Conservation (phyloP, 108 stramenopile genomes). For the Craspedostauros australis region DNA sequence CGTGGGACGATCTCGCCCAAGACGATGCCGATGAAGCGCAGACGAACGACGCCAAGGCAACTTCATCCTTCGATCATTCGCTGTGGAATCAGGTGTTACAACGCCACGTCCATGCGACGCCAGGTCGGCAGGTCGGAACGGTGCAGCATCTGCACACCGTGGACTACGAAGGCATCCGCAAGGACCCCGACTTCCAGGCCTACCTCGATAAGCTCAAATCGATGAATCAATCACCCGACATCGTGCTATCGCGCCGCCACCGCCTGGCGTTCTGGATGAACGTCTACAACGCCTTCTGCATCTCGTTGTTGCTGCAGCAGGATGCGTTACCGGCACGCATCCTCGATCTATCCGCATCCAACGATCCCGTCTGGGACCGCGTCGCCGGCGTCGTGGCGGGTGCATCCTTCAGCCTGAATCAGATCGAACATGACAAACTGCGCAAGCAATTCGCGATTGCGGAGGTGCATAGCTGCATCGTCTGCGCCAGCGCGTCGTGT, state of each 20-base stretch:
- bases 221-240: neutral
- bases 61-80: constrained; percentile 5
- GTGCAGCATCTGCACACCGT: constrained; percentile 1
- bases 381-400: constrained; percentile 27
- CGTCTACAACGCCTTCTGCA: constrained; percentile 40
- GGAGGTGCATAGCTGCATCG: constrained; percentile 34
- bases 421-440: constrained; percentile 29
- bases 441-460: constrained; percentile 21
- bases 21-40: too few relatives aligned
- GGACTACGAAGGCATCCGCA: constrained; percentile 1
- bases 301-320: constrained; percentile 16
- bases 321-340: neutral
- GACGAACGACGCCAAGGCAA: neutral
- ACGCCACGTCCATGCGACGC: constrained; percentile 3
- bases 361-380: constrained; percentile 24
- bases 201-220: constrained; percentile 8
- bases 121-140: neutral
- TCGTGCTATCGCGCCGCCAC: neutral
- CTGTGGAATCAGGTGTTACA: constrained; percentile 7
- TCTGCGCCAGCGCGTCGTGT: constrained; percentile 36
- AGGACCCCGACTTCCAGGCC: neutral
- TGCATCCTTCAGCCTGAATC: constrained; percentile 15
- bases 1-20: too few relatives aligned
- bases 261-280: constrained; percentile 26
- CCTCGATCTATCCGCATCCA: constrained; percentile 1